Base-by-base conservation (phyloP, 2,329 filamentous ascomycete species). In the Septoria petroselini region DNA sequence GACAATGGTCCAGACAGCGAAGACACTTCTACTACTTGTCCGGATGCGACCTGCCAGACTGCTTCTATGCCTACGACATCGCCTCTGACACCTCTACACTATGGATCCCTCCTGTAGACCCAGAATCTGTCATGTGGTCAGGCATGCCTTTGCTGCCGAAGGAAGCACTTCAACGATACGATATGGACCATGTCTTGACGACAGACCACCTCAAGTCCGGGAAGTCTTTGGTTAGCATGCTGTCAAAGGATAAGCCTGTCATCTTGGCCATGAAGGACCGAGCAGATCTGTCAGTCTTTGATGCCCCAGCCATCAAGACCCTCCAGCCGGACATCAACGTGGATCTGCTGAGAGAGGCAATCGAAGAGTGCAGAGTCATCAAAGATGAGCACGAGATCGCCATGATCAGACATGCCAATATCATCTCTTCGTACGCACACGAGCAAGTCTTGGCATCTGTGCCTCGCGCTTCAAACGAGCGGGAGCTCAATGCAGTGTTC, bases 21-120 rank as follows among this genome's bases (percentile, higher is more conserved):
- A 85, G 93, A 50, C 87, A 83, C 69, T 98, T 98, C 74, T 96
- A 86, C 80, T 98, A 98, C 71, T 77, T 98, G 31, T 93, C 88
- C 21, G 93, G 93, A 61, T 95, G 84, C 65, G 79, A 84, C 54
- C 76, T 93, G 9, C 81, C 91, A 52, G 91, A 98, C 70, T 86
- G 86, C 63, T 84, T 84, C 68, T 81, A 89, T 55, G 80, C 86
- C 51, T 96, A 96, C 74, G 86, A 96, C 59, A 85, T 95, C 50
- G 76, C 80, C 37, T 78, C 81, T 35, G 79, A 83, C 57, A 83
- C 84, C 63, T 81, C 90, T 18, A 95, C 85, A 2, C 82, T 98
- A 48, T 98, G 91, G 73, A 94, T 98, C 62, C 91, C 93, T 2
- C 88, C 91, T 15, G 80, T 91, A 61, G 85, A 96, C 60, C 82